Evolutionary conservation across 352 stramenopile species (phyloP), one percentile per base, ranked within the genome.

Genomic region (Phytophthora megakarya): DNA sequence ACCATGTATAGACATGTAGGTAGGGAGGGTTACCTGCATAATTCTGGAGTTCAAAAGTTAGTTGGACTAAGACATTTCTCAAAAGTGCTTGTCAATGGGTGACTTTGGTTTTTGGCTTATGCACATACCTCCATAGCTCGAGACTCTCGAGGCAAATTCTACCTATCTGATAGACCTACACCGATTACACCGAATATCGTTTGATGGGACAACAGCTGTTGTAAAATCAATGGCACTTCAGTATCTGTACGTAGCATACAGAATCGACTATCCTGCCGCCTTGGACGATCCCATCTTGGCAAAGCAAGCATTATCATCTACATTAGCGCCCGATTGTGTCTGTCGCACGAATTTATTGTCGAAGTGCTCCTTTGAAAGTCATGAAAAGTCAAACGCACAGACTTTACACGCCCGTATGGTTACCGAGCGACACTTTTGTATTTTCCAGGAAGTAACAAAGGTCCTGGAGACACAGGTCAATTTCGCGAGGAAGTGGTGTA

Each of bases 201-300:
- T 57, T 37, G 55, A 56, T 64, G 25, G 55, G 32, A 23, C 25
- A 48, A 21, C 45, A 64, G 33, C 49, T 57, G 55, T 64, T 50
- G 44, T 56, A 56, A 33, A 48, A 25, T 49, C 18, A 38, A 25
- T 63, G 44, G 25, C 19, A 30, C 21, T 37, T 13, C 30, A 11
- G 30, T 15, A 3, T 12, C 30, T 35, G 30, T 35, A 35, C 8
- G 30, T 35, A 35, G 13, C 30, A 35, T 2, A 35, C 30, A 11
- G 4, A n/a, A n/a, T n/a, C n/a, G 30, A 35, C 30, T 35, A 37
- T 46, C 38, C 35, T 43, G 38, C 22, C 26, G 6, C 37, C 0
- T 19, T 33, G 21, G 44, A 25, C 19, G 22, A 56, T 37, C 58
- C 48, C 39, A 61, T 61, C 48, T 15, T 13, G 19, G 59, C 49